Base-by-base conservation (phyloP, 306 rosid genomes). In the Medicago truncatula region DNA sequence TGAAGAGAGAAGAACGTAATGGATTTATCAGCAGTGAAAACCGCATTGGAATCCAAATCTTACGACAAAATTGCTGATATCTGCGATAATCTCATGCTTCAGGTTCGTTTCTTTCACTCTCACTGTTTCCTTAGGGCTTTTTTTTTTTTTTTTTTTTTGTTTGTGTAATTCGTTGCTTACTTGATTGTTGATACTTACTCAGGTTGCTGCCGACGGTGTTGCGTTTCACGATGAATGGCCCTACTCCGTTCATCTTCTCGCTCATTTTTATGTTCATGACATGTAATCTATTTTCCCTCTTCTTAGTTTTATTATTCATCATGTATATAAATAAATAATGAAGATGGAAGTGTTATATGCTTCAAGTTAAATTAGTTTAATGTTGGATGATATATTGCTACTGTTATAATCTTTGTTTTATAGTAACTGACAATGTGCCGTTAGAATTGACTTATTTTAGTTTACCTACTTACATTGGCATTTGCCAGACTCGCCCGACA, bases 181-280 rank as follows among this genome's bases (percentile, higher is more conserved):
- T 67, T 41, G 4, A n/a, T 67, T 54, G 2, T 76, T 41, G 2
- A n/a, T 67, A 41, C 1, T 76, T 23, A 57, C 87, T 81, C 96
- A 86, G 98, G 93, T 86, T 75, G 92, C 93, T 9, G 90, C 93
- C 0, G 93, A 91, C 46, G 98, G 96, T 70, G 69, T 88, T 81
- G 66, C 86, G 63, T 93, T 77, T 71, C 88, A 88, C 73, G 92
- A 91, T 20, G 87, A 89, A 10, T 91, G 97, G 97, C 98, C 98
- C 47, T 88, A 89, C 80, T 73, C 90, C 17, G 82, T 85, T 89
- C 98, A 91, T 84, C 88, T 93, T 58, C 89, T 93, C 49, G 84
- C 85, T 75, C 87, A 85, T 86, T 54, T 87, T 81, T 93, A 88
- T 69, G 84, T 83, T 31, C 85, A 89, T 46, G 97, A 93, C 84